Evolutionary conservation across 169 alveolate species (phyloP).

Genomic region (Plasmodium relictum): DNA sequence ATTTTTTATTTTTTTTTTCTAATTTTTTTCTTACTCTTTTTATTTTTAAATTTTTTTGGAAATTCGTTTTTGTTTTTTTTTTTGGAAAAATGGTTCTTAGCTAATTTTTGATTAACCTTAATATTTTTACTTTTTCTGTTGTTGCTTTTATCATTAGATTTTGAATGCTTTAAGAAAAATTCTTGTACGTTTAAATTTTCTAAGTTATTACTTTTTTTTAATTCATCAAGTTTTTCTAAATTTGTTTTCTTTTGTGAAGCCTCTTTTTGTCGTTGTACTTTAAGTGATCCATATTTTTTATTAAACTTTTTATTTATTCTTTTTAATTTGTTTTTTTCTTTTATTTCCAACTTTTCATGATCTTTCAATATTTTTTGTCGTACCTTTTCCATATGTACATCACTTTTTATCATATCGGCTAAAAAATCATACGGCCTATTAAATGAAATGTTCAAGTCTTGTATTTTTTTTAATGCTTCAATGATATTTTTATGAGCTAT

Average conservation of each 20-base stretch:
- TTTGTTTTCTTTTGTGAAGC: constrained; percentile 64
- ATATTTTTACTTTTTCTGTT: background rate
- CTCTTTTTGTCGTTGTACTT: constrained; percentile 33
- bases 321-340: constrained; percentile 56
- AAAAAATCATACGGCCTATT: constrained; percentile 69
- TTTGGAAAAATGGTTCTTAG: background rate
- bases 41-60: constrained; percentile 4
- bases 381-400: constrained; percentile 55
- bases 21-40: no score
- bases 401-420: constrained; percentile 60
- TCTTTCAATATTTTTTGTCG: constrained; percentile 25
- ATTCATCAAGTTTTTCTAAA: constrained; percentile 31
- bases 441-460: constrained; percentile 22
- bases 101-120: background rate
- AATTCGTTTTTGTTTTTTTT: background rate
- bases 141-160: background rate
- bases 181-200: constrained; percentile 45
- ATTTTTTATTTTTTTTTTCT: no score
- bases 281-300: constrained; percentile 59
- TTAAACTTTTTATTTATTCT: constrained; percentile 59
- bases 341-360: constrained; percentile 36
- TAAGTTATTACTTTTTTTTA: constrained; percentile 16
- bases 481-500: constrained; percentile 37
- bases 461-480: constrained; percentile 38
- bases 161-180: constrained; percentile 35